Percentiles rank a stretch among this genome's conserved stretches.
Conservation (phyloP, 2,329 filamentous ascomycete genomes). For the Drechslerella stenobrocha region DNA sequence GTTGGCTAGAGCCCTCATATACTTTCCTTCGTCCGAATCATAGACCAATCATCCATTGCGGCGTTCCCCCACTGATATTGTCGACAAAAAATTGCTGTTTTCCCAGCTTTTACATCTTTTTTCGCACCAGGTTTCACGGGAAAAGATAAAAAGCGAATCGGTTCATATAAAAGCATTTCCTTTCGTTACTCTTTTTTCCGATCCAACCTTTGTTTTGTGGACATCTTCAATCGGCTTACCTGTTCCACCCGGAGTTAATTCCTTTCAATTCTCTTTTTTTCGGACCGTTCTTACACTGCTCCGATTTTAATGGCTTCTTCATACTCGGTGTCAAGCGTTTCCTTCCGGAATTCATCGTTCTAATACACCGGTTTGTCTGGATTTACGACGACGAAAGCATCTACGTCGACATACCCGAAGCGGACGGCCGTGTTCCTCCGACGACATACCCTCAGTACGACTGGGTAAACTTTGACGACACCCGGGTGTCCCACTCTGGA, state of each 20-base stretch:
- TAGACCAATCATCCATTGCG: slow-evolving; percentile 50
- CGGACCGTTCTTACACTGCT: neutral
- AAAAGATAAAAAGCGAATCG: slow-evolving; percentile 40
- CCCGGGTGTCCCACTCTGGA: slow-evolving; percentile 14
- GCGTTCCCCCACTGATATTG: slow-evolving; percentile 51
- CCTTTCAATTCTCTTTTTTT: slow-evolving; percentile 42
- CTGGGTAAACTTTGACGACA: slow-evolving; percentile 14
- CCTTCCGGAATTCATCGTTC: slow-evolving; percentile 5
- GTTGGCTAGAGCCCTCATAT: slow-evolving; percentile 48
- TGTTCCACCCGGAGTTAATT: slow-evolving; percentile 49
- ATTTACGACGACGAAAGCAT: slow-evolving; percentile 9
- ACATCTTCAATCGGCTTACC: slow-evolving; percentile 53
- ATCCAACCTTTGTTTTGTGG: slow-evolving; percentile 54
- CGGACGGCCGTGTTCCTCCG: slow-evolving; percentile 9
- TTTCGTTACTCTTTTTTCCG: slow-evolving; percentile 54
- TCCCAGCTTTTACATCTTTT: slow-evolving; percentile 51
- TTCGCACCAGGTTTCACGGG: slow-evolving; percentile 54
- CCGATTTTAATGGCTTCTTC: slow-evolving; percentile 24
- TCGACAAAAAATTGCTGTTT: slow-evolving; percentile 37
- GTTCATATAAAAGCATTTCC: slow-evolving; percentile 42
- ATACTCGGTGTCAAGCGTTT: slow-evolving; percentile 32
- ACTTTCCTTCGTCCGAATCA: slow-evolving; percentile 34
- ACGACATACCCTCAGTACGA: slow-evolving; percentile 22
- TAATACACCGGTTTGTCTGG: slow-evolving; percentile 25
- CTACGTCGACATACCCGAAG: neutral